Base-by-base conservation (phyloP, 2,329 filamentous ascomycete genomes). In the Tolypocladium sp. region DNA sequence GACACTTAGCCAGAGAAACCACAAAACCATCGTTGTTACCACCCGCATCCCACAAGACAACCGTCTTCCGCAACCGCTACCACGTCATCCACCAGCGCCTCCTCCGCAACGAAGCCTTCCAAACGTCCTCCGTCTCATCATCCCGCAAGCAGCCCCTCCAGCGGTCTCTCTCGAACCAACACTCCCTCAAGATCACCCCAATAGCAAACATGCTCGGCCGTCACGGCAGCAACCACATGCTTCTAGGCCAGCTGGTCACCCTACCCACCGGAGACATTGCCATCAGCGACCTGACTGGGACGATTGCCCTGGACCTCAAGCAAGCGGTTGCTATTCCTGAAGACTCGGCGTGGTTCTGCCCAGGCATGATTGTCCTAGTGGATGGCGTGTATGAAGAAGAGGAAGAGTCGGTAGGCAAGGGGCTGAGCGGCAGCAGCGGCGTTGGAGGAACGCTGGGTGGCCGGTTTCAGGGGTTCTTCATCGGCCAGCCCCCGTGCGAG, bases 321-420 rank as follows among this genome's bases (percentile, higher is more conserved):
- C 89, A 93, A 68, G 91, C 93, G 0, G 85, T 87, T 27, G 85
- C 89, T 17, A 88, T 97, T 58, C 92, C 92, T 0, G 87, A 91
- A 61, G 87, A 93, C 68, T 91, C 90, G 30, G 88, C 90, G 4
- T 99, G 92, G 89, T 97, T 97, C 69, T 86, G 88, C 6, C 92
- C 94, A 0, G 95, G 95, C 3, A 97, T 97, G 92, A 90, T 99
- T 55, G 90, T 97, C 4, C 81, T 99, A 0, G 85, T 97, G 0
- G 94, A 99, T 67, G 94, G 94, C 8, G 86, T 93, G n/a, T 99
- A 99, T 69, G 92, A 96, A 70, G 94, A 97, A 71, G 92, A 96
- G 66, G 91, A 92, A 62, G 83, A 87, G 62, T 86, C 84, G 25
- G 76, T 80, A 2, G 86, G 87, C 20, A 87, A 86, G 25, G 86